These are phyloP conservation scores for Chlorella sp. DNA, from an alignment of 139 green algal species.

Conservation along the genomic window DNA sequence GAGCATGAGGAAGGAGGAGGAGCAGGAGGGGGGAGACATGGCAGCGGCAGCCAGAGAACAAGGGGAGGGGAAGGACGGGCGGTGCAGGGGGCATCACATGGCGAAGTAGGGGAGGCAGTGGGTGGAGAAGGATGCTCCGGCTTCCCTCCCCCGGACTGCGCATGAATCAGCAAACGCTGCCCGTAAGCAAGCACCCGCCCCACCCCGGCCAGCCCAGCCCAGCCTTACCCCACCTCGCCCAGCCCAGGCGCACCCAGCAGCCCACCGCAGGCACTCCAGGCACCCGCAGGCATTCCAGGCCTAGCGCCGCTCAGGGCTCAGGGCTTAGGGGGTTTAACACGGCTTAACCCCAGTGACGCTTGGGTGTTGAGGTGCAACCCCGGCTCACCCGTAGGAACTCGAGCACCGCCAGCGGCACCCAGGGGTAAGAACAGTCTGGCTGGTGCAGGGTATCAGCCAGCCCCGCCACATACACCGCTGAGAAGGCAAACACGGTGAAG, in stretches of 20 bases:
- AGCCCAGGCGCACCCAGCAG: not conserved
- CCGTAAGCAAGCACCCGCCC: not conserved
- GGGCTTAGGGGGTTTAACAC: not conserved
- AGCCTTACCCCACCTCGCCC: not conserved
- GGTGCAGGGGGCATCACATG: too few species aligned
- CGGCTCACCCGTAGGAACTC: conserved; percentile 6
- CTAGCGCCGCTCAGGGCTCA: not conserved
- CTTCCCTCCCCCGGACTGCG: not conserved
- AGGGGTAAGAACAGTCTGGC: conserved; percentile 16
- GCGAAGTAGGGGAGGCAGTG: too few species aligned
- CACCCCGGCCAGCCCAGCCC: too few species aligned
- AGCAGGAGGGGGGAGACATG: too few species aligned
- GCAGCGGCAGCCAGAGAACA: not conserved
- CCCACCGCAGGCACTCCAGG: not conserved
- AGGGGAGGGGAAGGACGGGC: not conserved
- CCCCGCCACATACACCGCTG: not conserved
- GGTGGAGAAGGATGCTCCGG: too few species aligned
- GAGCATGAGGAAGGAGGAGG: too few species aligned
- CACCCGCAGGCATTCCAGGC: not conserved
- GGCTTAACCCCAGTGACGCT: not conserved
- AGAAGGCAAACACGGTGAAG: not conserved
- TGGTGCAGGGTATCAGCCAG: not conserved
- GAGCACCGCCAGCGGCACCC: not conserved
- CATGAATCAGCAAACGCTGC: not conserved
- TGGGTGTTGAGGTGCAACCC: too few species aligned